Evolutionary conservation across 176 grass and related monocot genomes (phyloP).

Genomic region (Aegilops bicornis): DNA sequence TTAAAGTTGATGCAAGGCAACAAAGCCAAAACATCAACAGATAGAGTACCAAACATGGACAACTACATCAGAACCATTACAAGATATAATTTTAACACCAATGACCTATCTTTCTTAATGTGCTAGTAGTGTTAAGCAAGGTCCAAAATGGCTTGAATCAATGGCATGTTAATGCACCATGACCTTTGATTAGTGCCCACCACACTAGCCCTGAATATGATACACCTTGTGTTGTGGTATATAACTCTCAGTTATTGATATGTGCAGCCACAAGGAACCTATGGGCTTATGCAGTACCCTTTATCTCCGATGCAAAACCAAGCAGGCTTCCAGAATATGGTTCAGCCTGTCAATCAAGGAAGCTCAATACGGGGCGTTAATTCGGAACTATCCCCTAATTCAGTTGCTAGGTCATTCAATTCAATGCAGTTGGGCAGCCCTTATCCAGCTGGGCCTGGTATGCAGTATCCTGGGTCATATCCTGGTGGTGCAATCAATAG

Average conservation of each 20-base stretch:
- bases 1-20: no score
- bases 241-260: conserved; percentile 24
- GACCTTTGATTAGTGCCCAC: background rate
- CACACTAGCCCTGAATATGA: background rate
- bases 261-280: conserved; percentile 86
- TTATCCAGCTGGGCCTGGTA: conserved; percentile 51
- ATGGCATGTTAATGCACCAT: background rate
- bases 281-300: conserved; percentile 86
- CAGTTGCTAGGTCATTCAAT: conserved; percentile 50
- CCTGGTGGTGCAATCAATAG: conserved; percentile 42
- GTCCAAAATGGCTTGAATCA: background rate
- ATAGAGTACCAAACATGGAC: no score
- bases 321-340: conserved; percentile 62
- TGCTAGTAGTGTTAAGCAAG: background rate
- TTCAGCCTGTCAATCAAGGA: conserved; percentile 64
- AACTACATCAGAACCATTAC: no score
- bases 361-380: conserved; percentile 38
- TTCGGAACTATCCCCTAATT: conserved; percentile 64
- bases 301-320: conserved; percentile 89
- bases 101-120: background rate
- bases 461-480: conserved; percentile 75
- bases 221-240: conserved; percentile 10
- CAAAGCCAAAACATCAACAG: no score
- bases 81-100: no score
- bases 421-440: conserved; percentile 59